These are phyloP conservation scores for Phytophthora sp. DNA, from an alignment of 352 stramenopile genomes.

Conservation along the genomic window DNA sequence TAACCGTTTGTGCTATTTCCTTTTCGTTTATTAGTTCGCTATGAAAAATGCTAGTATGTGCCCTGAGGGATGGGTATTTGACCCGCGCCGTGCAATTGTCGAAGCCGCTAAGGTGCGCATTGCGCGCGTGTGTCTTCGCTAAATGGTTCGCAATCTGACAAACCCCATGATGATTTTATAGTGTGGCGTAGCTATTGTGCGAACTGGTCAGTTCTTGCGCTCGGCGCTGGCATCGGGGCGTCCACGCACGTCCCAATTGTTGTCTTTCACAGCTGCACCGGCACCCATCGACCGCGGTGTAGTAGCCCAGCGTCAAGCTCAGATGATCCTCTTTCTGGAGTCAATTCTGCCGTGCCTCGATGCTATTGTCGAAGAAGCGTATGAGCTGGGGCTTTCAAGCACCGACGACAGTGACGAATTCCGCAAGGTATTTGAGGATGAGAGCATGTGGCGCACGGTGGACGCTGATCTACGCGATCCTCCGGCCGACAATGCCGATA, in stretches of 20 bases:
- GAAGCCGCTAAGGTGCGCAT: slow-evolving; percentile 68
- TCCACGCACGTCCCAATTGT: slow-evolving; percentile 45
- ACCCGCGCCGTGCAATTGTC: slow-evolving; percentile 74
- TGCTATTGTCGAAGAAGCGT: slow-evolving; percentile 80
- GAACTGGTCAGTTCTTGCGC: slow-evolving; percentile 74
- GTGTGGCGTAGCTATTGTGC: slow-evolving; percentile 69
- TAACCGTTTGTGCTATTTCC: slow-evolving; percentile 6
- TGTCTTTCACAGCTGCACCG: slow-evolving; percentile 54
- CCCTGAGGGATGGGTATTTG: slow-evolving; percentile 68
- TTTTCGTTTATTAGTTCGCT: slow-evolving; percentile 55
- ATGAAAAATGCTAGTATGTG: slow-evolving; percentile 84
- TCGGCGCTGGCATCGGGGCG: slow-evolving; percentile 42
- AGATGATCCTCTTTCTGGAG: slow-evolving; percentile 85
- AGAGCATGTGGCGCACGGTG: slow-evolving; percentile 75
- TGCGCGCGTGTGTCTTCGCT: slow-evolving; percentile 1
- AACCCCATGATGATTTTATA: slow-evolving; percentile 18
- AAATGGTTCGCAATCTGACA: slow-evolving; percentile 8
- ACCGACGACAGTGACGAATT: slow-evolving; percentile 77
- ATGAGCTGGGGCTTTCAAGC: slow-evolving; percentile 61
- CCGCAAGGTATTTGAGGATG: slow-evolving; percentile 75
- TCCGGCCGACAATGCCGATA: slow-evolving; percentile 39
- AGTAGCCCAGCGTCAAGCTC: slow-evolving; percentile 69
- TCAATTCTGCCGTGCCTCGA: slow-evolving; percentile 81
- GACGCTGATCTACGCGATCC: slow-evolving; percentile 58
- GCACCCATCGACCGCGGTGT: slow-evolving; percentile 56